Conservation (phyloP, 108 stramenopile genomes). For the Fistulifera solaris region DNA sequence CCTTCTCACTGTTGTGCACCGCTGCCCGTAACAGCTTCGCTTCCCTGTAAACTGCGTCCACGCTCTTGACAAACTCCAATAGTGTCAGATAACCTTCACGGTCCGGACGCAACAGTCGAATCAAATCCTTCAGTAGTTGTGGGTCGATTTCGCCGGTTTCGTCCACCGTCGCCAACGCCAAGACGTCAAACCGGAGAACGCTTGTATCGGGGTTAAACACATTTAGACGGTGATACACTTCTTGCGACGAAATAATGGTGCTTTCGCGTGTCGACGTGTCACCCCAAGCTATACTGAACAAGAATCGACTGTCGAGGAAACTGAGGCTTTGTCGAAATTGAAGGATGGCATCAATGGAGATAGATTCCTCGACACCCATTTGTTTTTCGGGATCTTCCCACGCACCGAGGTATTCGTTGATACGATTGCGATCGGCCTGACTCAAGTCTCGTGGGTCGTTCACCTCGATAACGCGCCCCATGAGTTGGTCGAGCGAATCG, state of each 20-base stretch:
- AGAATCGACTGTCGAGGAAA: slow-evolving; percentile 44
- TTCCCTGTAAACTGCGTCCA: slow-evolving; percentile 54
- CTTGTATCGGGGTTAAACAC: slow-evolving; percentile 5
- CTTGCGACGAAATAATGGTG: slow-evolving; percentile 47
- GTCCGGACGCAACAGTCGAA: slow-evolving; percentile 40
- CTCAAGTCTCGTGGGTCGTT: background rate
- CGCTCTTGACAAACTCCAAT: slow-evolving; percentile 53
- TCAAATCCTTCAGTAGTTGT: slow-evolving; percentile 39
- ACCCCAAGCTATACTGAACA: slow-evolving; percentile 52
- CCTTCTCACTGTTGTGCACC: slow-evolving; percentile 48
- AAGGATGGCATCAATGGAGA: slow-evolving; percentile 29
- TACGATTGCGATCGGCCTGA: background rate
- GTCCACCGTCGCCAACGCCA: slow-evolving; percentile 33
- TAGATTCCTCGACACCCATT: background rate
- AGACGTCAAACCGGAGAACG: slow-evolving; percentile 40
- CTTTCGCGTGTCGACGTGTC: slow-evolving; percentile 37
- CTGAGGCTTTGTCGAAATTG: slow-evolving; percentile 49
- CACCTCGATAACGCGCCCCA: background rate
- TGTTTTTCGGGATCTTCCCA: background rate
- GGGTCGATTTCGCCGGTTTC: slow-evolving; percentile 29
- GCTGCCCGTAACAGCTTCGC: slow-evolving; percentile 51
- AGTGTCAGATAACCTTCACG: slow-evolving; percentile 32
- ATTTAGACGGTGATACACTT: slow-evolving; percentile 40
- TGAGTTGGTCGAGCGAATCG: background rate
- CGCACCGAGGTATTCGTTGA: slow-evolving; percentile 4